Evolutionary conservation across 352 stramenopile genomes (phyloP), one percentile per base, ranked within the genome.

Genomic region (Globisporangium camurandrum): DNA sequence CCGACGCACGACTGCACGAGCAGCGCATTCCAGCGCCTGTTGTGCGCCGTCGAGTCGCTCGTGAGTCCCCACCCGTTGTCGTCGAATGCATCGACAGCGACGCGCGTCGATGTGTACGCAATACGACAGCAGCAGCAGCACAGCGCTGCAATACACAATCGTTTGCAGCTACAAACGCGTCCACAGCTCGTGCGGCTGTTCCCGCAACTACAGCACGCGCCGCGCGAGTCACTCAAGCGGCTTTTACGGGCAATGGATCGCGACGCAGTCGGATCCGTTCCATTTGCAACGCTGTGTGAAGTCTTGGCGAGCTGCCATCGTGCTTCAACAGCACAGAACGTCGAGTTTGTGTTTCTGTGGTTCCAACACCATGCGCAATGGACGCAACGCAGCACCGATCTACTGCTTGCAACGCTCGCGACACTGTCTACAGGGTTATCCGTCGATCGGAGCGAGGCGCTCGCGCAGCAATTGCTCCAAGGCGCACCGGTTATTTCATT

Each of bases 201-300:
- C 44, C 75, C 78, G 19, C 42, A 70, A 42, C 48, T 90, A 14
- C 31, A 37, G 12, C 20, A 52, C 16, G 52, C 69, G 36, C 71
- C 63, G 16, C 66, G 55, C n/a, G 46, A 59, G 1, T 62, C 56
- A 7, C 57, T 73, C 19, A 68, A 66, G 26, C 43, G 54, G 7
- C 40, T 85, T 2, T 90, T 78, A 41, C 23, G 51, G 8, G 61
- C 82, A 0, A 82, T 88, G 46, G 74, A 86, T 51, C 42, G 54
- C 0, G 66, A 83, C 34, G 24, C 42, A 4, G 74, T 67, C 10
- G 59, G 70, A 1, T 60, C 61, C 41, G 57, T 88, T 40, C 69
- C 76, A 59, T 90, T 88, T 37, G 66, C 66, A 10, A 69, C 86
- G 57, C 57, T 90, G 30, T 88, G 79, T 43, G 72, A 82, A 55